Conservation (phyloP, 2,329 filamentous ascomycete genomes). For the Neobulgaria alba region DNA sequence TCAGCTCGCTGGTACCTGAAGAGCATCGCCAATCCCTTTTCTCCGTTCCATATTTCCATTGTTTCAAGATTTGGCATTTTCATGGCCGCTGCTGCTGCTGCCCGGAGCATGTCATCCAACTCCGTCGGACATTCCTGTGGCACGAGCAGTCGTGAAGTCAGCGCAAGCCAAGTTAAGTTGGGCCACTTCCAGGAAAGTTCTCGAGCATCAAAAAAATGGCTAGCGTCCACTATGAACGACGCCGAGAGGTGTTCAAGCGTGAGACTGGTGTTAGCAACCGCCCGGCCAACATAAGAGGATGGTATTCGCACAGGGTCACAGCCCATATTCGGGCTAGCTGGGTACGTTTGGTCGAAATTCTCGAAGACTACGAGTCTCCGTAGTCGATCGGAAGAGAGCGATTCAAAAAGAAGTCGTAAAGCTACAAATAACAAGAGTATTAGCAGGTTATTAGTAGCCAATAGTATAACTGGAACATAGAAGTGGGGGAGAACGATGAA, state of each 20-base stretch:
- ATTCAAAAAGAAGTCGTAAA: constrained; percentile 24
- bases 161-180: constrained; percentile 15
- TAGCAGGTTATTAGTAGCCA: constrained; percentile 13
- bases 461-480: constrained; percentile 18
- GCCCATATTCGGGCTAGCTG: constrained; percentile 8
- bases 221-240: constrained; percentile 18
- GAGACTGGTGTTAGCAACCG: constrained; percentile 14
- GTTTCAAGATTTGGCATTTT: constrained; percentile 19
- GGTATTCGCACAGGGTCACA: constrained; percentile 18
- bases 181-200: constrained; percentile 19
- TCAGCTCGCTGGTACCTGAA: constrained; percentile 15
- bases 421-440: constrained; percentile 16
- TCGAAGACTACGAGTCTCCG: constrained; percentile 30
- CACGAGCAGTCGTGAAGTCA: constrained; percentile 19
- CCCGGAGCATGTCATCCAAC: constrained; percentile 11
- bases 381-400: constrained; percentile 20
- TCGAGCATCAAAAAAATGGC: constrained; percentile 14
- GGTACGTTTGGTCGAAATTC: constrained; percentile 30
- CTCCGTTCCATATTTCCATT: constrained; percentile 20
- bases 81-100: constrained; percentile 16
- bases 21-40: constrained; percentile 15
- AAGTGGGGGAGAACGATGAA: constrained; percentile 16
- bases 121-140: constrained; percentile 16
- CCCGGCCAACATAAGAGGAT: constrained; percentile 17
- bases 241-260: constrained; percentile 16